Conservation (phyloP, 257 asterid species). For the Lycium barbarum region DNA sequence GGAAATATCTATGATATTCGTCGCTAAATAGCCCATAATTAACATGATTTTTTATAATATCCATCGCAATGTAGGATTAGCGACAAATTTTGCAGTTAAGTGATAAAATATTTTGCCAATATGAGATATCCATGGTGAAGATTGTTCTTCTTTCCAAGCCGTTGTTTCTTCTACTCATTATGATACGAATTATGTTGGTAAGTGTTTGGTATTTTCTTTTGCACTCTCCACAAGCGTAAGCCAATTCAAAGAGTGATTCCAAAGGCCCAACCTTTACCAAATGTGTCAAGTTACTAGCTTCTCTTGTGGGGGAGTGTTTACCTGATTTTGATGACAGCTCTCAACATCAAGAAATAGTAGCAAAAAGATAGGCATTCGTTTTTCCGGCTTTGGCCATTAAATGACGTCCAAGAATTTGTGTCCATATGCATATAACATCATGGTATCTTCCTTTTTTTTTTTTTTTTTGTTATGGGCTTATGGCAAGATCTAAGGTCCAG, state of each 20-base stretch:
- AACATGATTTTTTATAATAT: no score
- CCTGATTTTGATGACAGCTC: background rate
- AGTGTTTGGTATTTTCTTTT: background rate
- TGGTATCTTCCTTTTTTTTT: constrained; percentile 6
- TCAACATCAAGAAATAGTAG: background rate
- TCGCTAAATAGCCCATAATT: no score
- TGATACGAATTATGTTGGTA: background rate
- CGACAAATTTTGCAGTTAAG: no score
- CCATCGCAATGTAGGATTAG: no score
- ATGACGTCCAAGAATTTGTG: background rate
- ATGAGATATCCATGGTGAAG: background rate
- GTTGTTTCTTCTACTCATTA: background rate
- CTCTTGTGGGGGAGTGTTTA: background rate
- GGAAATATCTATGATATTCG: no score
- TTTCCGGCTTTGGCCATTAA: background rate
- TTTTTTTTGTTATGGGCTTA: background rate
- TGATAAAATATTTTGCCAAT: no score
- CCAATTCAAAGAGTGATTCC: constrained; percentile 11
- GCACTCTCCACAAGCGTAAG: background rate
- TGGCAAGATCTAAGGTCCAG: background rate
- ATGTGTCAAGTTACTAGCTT: no score
- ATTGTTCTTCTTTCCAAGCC: background rate
- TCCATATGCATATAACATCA: background rate
- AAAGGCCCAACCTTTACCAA: constrained; percentile 9
- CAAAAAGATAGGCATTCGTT: background rate